phyloP scores from a whole-genome alignment of 805 yeast species.

The Cyberlindnera xishuangbannaensis region DNA sequence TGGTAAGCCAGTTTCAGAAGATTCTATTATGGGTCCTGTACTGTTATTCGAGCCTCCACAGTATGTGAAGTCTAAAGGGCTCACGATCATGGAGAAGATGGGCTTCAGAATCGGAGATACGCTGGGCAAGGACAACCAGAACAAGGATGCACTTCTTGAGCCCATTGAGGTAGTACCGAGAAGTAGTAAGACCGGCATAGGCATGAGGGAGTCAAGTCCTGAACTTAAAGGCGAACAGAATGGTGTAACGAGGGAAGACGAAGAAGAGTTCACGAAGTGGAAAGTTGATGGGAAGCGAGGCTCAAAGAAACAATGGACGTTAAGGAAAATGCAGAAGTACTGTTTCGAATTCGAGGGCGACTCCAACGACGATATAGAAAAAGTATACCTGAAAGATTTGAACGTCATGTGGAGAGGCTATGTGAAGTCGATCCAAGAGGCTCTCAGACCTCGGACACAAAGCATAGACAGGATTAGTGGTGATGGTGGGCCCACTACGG shows the following conservation, averaged over 20 bases:
- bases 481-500: too few species aligned
- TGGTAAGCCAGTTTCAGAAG: conserved; percentile 11
- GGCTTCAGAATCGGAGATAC: conserved; percentile 46
- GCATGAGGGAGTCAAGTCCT: too few species aligned
- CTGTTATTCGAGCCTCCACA: conserved; percentile 1
- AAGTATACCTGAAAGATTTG: conserved; percentile 26
- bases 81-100: conserved; percentile 53
- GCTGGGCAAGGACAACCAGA: conserved; percentile 31
- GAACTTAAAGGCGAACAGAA: not conserved
- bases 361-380: conserved; percentile 20
- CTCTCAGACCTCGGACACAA: conserved; percentile 9
- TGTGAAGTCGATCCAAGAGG: conserved; percentile 17
- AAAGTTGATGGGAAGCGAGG: conserved; percentile 13
- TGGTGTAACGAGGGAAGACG: conserved; percentile 7
- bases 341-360: conserved; percentile 37
- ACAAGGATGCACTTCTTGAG: conserved; percentile 23
- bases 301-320: conserved; percentile 10
- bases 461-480: conserved; percentile 4
- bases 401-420: conserved; percentile 40
- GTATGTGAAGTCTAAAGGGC: conserved; percentile 34
- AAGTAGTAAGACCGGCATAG: conserved; percentile 21
- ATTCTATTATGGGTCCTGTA: not conserved
- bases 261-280: conserved; percentile 18
- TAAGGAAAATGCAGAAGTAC: conserved; percentile 32
- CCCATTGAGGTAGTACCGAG: conserved; percentile 27